Evolutionary conservation across 495 filamentous ascomycete species (phyloP), one percentile per base, ranked within the genome.

Genomic region (Aspergillus carlsbadensis): DNA sequence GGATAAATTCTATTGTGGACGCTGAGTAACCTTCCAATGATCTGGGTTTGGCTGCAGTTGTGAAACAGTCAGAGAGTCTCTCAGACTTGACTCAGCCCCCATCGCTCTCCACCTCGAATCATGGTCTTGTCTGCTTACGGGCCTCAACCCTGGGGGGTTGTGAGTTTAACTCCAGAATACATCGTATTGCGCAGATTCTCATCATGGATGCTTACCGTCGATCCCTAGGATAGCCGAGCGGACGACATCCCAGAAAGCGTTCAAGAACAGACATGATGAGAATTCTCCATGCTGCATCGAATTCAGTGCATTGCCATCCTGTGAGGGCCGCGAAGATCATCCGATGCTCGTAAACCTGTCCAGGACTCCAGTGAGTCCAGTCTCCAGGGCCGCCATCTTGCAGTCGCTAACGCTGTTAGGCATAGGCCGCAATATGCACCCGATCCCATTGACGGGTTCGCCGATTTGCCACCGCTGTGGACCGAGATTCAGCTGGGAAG

Each of bases 281-380:
- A 8, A 6, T 17, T 2, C 39, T 22, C 14, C 35, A 39, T 18
- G 39, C 14, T 39, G 26, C 52, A 54, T 41, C 59, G 54, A 52
- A 56, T 56, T 33, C 43, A 31, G 13, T 37, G 7, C 21, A 14
- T n/a, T n/a, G n/a, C n/a, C n/a, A n/a, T 20, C 18, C 49, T 57
- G 52, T 52, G 40, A 54, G 49, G n/a, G 35, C 22, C 45, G 53
- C 50, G 57, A 64, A 45, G 61, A 64, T 64, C 61, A 64, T 54
- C 61, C 57, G 60, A 63, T 64, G 40, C 47, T 46, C 29, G 18
- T 53, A 40, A 20, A 52, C 26, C 26, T 29, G 26, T 29, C 26
- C 26, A 3, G 8, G 26, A 8, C 26, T 29, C 26, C 26, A 29
- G 26, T 8, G 8, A 29, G n/a, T n/a, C n/a, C n/a, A n/a, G n/a